Evolutionary conservation across 495 filamentous ascomycete species (phyloP).

Genomic region (Neurospora hispaniola): DNA sequence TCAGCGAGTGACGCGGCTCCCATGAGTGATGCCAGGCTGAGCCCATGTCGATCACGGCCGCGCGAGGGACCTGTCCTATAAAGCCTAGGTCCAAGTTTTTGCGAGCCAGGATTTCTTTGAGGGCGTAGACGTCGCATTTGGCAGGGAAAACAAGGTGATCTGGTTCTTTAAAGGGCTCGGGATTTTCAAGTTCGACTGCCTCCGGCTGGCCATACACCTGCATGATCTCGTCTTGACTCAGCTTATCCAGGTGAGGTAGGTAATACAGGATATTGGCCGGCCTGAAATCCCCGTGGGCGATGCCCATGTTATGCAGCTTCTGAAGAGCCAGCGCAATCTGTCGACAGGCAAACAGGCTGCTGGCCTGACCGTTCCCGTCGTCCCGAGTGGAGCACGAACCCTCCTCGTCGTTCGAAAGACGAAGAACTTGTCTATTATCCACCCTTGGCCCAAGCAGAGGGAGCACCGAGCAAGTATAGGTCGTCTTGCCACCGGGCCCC

Average conservation of each 20-base stretch:
- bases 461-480: not conserved
- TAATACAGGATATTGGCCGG: not conserved
- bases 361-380: not conserved
- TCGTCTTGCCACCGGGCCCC: not conserved
- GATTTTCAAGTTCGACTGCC: not conserved
- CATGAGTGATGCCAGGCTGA: not conserved
- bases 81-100: not conserved
- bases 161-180: not conserved
- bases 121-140: not conserved
- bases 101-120: not conserved
- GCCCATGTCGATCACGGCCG: not conserved
- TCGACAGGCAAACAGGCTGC: not conserved
- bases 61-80: not conserved
- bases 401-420: not conserved
- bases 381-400: not conserved
- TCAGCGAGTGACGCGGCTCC: not conserved
- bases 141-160: not conserved
- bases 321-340: not conserved
- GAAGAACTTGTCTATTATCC: not conserved
- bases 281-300: conserved; percentile 3
- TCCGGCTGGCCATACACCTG: not conserved
- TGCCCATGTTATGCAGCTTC: not conserved
- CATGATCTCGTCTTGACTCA: not conserved
- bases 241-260: not conserved
- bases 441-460: not conserved